Evolutionary conservation across 139 green algal genomes (phyloP).

Genomic region (Chlorella sp.): DNA sequence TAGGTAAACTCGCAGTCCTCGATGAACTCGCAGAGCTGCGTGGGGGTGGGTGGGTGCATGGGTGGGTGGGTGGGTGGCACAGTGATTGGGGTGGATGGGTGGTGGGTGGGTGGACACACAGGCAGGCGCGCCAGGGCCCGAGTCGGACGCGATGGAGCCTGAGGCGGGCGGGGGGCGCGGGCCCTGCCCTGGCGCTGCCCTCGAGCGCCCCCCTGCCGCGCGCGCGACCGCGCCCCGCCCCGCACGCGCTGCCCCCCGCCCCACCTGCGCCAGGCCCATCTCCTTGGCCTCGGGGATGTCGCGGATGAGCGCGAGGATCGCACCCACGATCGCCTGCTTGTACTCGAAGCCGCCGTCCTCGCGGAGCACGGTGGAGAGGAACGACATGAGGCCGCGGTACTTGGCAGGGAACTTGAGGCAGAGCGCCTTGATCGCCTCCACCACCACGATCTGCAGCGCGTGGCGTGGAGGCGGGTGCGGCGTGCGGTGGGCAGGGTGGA

Average conservation of each 20-base stretch:
- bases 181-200: too few relatives aligned
- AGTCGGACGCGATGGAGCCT: too few relatives aligned
- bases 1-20: constrained; percentile 99
- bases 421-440: constrained; percentile 93
- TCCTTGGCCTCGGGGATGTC: constrained; percentile 98
- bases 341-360: constrained; percentile 98
- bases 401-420: constrained; percentile 99
- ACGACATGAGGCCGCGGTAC: constrained; percentile 96
- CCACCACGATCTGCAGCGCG: constrained; percentile 98
- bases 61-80: too few relatives aligned
- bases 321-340: constrained; percentile 95
- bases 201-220: too few relatives aligned
- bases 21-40: constrained; percentile 99
- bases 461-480: too few relatives aligned
- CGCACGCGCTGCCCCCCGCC: too few relatives aligned
- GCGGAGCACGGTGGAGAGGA: constrained; percentile 85
- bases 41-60: constrained; percentile 56
- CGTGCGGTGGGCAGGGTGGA: too few relatives aligned
- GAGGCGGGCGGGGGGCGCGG: too few relatives aligned
- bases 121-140: too few relatives aligned
- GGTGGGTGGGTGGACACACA: too few relatives aligned
- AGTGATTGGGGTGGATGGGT: too few relatives aligned
- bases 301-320: constrained; percentile 92
- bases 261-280: constrained; percentile 82
- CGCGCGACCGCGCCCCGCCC: too few relatives aligned